These are phyloP conservation scores for Ceratocystis huliohia DNA, from an alignment of 2,329 filamentous ascomycete species.

Conservation along the genomic window DNA sequence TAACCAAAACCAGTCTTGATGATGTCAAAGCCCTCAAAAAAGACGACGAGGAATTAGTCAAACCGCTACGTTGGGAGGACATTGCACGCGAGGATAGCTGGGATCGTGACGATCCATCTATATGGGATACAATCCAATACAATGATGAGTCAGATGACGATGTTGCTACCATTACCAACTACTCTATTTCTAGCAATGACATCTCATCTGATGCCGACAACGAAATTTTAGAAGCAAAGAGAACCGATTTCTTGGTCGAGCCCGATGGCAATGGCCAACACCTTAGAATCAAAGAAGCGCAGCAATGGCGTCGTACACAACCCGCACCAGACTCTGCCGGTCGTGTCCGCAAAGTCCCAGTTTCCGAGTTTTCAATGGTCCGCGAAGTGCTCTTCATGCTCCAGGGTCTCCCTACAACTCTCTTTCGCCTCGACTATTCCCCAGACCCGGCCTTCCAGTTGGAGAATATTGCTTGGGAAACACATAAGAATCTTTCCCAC, in stretches of 20 bases:
- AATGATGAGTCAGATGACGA: constrained; percentile 52
- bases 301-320: constrained; percentile 29
- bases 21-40: constrained; percentile 42
- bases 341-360: constrained; percentile 31
- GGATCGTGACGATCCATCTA: constrained; percentile 43
- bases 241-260: constrained; percentile 29
- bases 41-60: constrained; percentile 32
- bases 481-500: constrained; percentile 37
- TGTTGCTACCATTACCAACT: constrained; percentile 27
- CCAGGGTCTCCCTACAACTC: constrained; percentile 57
- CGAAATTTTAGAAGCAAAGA: constrained; percentile 14
- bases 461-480: constrained; percentile 37
- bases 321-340: constrained; percentile 29
- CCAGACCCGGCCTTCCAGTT: constrained; percentile 36
- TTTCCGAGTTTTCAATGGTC: constrained; percentile 61
- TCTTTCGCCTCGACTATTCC: constrained; percentile 44
- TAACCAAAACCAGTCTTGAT: constrained; percentile 52
- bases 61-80: constrained; percentile 60
- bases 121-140: constrained; percentile 63
- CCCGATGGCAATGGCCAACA: constrained; percentile 28
- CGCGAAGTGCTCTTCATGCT: constrained; percentile 80
- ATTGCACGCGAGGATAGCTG: constrained; percentile 66
- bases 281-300: constrained; percentile 27
- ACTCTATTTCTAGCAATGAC: constrained; percentile 28
- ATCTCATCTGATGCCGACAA: constrained; percentile 22